Evolutionary conservation across 768 basidiomycete species (phyloP), one percentile per base, ranked within the genome.

Genomic region (Boletus coccyginus): DNA sequence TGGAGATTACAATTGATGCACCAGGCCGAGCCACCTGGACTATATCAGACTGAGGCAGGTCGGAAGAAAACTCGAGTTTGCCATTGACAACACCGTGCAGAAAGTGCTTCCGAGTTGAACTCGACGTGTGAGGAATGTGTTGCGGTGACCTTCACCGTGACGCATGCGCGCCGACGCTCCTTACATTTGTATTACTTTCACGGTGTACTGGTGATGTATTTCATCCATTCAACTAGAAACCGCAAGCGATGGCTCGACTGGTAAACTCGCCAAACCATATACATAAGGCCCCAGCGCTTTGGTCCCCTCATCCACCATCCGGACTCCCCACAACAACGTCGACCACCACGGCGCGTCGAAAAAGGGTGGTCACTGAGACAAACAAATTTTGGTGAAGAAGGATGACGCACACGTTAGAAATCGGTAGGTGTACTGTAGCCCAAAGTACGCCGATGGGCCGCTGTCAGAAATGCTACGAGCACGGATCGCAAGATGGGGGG

Each of bases 311-410:
- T n/a, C n/a, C n/a, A n/a, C n/a, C n/a, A n/a, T n/a, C n/a, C n/a
- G n/a, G n/a, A n/a, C n/a, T n/a, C n/a, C n/a, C n/a, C n/a, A n/a
- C 46, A 89, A 62, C 11, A 85, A 87, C 3, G 80, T 81, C 10
- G 82, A 67, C 19, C 63, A 47, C 79, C 81, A 88, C 3, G 87
- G 88, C 11, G 71, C 41, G 49, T 80, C 69, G 68, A 87, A 87
- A 5, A 83, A 52, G 0, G 84, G 86, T 0, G 86, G 87, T 83
- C 85, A 88, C 49, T 82, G 75, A 1, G 71, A n/a, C n/a, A n/a
- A n/a, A 71, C 0, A 79, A 77, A 35, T 71, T 61, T 60, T 85
- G 83, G 4, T 66, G 62, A 32, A 86, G 74, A 33, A 82, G 21
- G 50, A 74, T 46, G 33, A 87, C 66, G 21, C 74, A 78, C 43